These are phyloP conservation scores for Diaporthe vaccinii DNA, from an alignment of 2,329 filamentous ascomycete species.

Conservation along the genomic window DNA sequence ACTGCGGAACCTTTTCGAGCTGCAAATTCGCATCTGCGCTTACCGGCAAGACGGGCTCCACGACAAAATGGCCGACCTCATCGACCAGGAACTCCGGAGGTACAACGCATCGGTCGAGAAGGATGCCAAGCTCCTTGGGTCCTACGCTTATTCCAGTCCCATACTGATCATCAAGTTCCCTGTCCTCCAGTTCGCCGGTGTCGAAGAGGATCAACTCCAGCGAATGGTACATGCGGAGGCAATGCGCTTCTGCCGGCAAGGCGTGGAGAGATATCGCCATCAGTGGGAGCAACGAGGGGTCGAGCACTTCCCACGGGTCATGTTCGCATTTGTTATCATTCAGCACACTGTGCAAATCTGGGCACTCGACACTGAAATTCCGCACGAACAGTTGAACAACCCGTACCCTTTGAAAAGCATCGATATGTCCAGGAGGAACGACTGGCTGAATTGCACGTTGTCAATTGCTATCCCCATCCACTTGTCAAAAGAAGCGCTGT, in stretches of 20 bases:
- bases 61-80: constrained; percentile 46
- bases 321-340: constrained; percentile 61
- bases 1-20: constrained; percentile 51
- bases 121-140: constrained; percentile 48
- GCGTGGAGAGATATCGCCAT: constrained; percentile 41
- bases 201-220: not conserved
- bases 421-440: constrained; percentile 49
- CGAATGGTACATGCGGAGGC: constrained; percentile 13
- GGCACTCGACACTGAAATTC: constrained; percentile 58
- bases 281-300: constrained; percentile 33
- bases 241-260: constrained; percentile 31
- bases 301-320: constrained; percentile 46
- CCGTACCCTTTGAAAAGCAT: constrained; percentile 49
- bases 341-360: constrained; percentile 61
- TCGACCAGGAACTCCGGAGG: constrained; percentile 48
- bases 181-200: not conserved
- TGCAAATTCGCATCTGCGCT: constrained; percentile 49
- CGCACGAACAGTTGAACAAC: constrained; percentile 7
- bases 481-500: constrained; percentile 48
- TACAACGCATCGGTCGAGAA: constrained; percentile 52
- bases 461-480: constrained; percentile 53
- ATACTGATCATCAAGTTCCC: constrained; percentile 34
- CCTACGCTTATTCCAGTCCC: constrained; percentile 39
- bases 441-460: constrained; percentile 54
- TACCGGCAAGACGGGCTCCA: constrained; percentile 49